Evolutionary conservation across 176 grass and related monocot genomes (phyloP).

Genomic region (Canna indica): DNA sequence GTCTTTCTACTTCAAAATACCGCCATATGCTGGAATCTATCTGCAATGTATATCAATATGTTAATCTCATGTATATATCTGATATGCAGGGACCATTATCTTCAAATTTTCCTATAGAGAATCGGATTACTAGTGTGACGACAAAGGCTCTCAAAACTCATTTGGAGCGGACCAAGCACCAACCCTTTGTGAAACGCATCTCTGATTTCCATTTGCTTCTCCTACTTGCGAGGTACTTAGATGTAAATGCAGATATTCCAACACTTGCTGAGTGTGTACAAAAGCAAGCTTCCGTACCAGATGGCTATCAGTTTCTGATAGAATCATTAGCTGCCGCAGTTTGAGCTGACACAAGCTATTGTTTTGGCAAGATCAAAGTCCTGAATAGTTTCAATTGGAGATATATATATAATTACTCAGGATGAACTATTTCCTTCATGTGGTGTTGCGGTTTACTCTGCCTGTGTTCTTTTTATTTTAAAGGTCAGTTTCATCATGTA

Average conservation of each 20-base stretch:
- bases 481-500: too few relatives aligned
- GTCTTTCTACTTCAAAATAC: background rate
- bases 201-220: conserved; percentile 90
- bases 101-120: conserved; percentile 59
- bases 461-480: too few relatives aligned
- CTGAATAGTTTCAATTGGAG: too few relatives aligned
- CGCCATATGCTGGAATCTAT: background rate
- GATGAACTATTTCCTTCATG: too few relatives aligned
- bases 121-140: conserved; percentile 36
- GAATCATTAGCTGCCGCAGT: conserved; percentile 56
- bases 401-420: too few relatives aligned
- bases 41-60: background rate
- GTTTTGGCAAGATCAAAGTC: too few relatives aligned
- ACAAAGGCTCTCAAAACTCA: conserved; percentile 43
- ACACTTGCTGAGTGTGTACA: conserved; percentile 53
- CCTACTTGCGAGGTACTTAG: conserved; percentile 43
- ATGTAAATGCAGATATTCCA: conserved; percentile 61
- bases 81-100: conserved; percentile 56
- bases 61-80: background rate
- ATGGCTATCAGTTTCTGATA: conserved; percentile 86
- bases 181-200: conserved; percentile 72
- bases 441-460: too few relatives aligned
- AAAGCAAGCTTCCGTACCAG: conserved; percentile 46
- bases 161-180: conserved; percentile 51
- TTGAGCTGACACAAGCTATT: background rate